Evolutionary conservation across 2,329 filamentous ascomycete species (phyloP), one percentile per base, ranked within the genome.

Genomic region (Daldinia eschscholtzii): DNA sequence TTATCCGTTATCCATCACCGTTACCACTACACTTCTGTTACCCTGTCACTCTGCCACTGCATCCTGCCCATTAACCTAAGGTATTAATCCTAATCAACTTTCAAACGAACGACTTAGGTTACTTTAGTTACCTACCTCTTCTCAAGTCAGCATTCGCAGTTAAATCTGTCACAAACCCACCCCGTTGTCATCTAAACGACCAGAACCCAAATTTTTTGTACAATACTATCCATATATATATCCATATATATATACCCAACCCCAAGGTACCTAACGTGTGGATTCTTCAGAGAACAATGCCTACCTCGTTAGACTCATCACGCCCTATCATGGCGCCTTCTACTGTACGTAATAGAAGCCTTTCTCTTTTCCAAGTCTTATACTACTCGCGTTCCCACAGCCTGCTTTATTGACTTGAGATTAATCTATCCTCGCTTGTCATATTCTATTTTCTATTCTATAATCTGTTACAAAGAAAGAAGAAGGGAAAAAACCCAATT

Each of bases 251-350:
- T 26, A 28, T 50, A 52, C 28, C 12, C n/a, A 42, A 10, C 30
- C 30, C 9, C 30, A 10, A 3, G 30, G 30, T 33, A 33, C 30
- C 30, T 39, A 39, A 39, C 10, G 35, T 39, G 44, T 48, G 15
- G 13, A 48, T 23, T 20, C 23, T 13, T 12, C 23, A 60, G 46
- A 20, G 20, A 46, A 59, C 6, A 65, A 46, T 89, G 87, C 85
- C 86, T 77, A 78, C 83, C 68, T 89, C 87, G n/a, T 76, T 89
- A 65, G 87, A 89, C 63, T 89, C 87, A 50, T 83, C 86, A 61
- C 86, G 87, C 77, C 87, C 87, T 74, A 89, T 89, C 78, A 88
- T 89, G 87, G 86, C 86, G 67, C 84, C 86, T 55, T 89, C 87
- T 59, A 67, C 63, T 76, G 87, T 89, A 87, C 62, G 87, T 87